Evolutionary conservation across 2,329 filamentous ascomycete species (phyloP), one percentile per base, ranked within the genome.

Genomic region (Pseudofabraea citricarpa): DNA sequence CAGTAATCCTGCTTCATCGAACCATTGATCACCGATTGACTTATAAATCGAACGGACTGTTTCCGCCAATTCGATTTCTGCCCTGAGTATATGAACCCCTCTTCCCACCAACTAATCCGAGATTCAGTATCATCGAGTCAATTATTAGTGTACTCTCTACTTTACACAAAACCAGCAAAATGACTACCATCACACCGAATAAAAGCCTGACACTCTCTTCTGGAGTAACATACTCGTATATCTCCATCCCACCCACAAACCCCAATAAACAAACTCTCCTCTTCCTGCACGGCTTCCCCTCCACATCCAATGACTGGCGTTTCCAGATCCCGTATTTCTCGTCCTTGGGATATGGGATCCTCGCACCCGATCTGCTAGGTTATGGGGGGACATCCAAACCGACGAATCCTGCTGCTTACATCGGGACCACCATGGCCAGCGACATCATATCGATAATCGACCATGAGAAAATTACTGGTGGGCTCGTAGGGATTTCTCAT

Each of bases 271-370:
- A 12, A 44, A 55, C 5, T 48, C 58, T 74, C 5, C 56, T 75
- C 13, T 60, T 75, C 41, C 61, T 74, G 12, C 72, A 74, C 46
- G 70, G 71, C 26, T 71, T 72, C 38, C 71, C 71, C 21, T 72
- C 70, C 6, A 66, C 66, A 19, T 58, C 62, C 16, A 57, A 60
- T 22, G 70, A 74, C 56, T 75, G 68, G 41, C 48, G 51, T 24
- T 20, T 21, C 13, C 43, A 50, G 9, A 45, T 52, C 6, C 40
- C 41, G 21, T 52, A 55, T 43, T 57, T 56, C 50, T 37, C 44
- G 22, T 20, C 54, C 0, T 21, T 48, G 3, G 68, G 67, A 2
- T 66, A 70, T 45, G 70, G 71, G 0, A 52, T 73, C 13, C 39
- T 74, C 0, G 68, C 60, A 0, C 63, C 62, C 0, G 70, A 73